Evolutionary conservation across 805 yeast species (phyloP), one percentile per base, ranked within the genome.

Genomic region (Candida sithepensis): DNA sequence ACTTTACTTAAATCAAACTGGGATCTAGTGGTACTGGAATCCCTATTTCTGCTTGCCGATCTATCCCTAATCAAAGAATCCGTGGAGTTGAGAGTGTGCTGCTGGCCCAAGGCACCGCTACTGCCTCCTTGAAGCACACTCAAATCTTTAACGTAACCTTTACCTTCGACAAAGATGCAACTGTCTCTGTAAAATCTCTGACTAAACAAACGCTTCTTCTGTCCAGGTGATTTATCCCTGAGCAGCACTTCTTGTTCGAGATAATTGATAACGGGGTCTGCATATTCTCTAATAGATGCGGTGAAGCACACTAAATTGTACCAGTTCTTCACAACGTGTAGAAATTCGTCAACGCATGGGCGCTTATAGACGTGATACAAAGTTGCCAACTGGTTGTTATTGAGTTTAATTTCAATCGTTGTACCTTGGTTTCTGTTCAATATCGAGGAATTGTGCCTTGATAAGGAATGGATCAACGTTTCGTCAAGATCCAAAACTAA

Each of bases 221-320:
- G 40, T 38, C 45, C 22, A 16, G 41, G 30, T 7, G 20, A 55
- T 24, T 55, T 53, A 46, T 62, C 64, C 39, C 57, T 61, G 13
- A 58, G 68, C 57, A 58, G 40, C 22, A 60, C 69, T 46, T 84
- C 88, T 57, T 77, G 74, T 64, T 92, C 98, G 19, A 92, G 72
- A 82, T 91, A 88, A 66, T 92, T 92, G 44, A 94, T 88, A 43
- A 94, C 95, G 0, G 99, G 98, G 60, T 94, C 99, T 0, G 99
- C 98, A 60, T 94, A 94, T 62, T 89, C 96, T 64, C 83, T 81
- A 51, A 94, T 91, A 36, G 96, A 85, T 2, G 99, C 99, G 0
- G 99, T 94, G 72, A 94, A 94, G 9, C 95, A 81, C 28, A 90
- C 91, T 39, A 94, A 70, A 56, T 89, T 85, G 67, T 79, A 94